phyloP scores from a whole-genome alignment of 352 stramenopile species.

The Halophytophthora batemanensis region DNA sequence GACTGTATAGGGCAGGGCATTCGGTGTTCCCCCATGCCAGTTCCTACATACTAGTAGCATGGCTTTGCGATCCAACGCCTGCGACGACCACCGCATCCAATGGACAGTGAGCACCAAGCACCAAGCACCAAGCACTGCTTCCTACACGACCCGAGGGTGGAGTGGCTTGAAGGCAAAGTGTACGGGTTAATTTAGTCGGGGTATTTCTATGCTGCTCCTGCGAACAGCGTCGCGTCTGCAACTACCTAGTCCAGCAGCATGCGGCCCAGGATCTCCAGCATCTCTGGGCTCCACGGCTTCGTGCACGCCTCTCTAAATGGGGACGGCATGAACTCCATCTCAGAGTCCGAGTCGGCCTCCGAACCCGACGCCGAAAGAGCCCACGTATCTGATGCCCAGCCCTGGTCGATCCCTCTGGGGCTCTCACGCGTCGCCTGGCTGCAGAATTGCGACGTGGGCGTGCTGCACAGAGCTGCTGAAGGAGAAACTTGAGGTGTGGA shows the following conservation, averaged over 20 bases:
- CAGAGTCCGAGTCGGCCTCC: neutral
- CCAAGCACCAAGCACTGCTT: too few relatives aligned
- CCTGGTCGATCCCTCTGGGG: constrained; percentile 29
- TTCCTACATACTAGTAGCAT: too few relatives aligned
- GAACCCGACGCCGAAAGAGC: neutral
- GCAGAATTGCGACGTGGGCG: constrained; percentile 20
- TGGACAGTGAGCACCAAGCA: too few relatives aligned
- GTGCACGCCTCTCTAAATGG: constrained; percentile 28
- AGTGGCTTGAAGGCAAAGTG: neutral
- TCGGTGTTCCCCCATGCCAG: too few relatives aligned
- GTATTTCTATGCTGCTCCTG: neutral
- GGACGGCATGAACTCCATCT: constrained; percentile 8
- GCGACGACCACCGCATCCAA: too few relatives aligned
- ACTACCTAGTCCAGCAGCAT: constrained; percentile 32
- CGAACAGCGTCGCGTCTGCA: neutral
- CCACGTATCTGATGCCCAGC: constrained; percentile 22
- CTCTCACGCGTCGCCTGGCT: constrained; percentile 18
- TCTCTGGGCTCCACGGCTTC: constrained; percentile 34
- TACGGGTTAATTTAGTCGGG: constrained; percentile 18
- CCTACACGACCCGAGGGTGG: too few relatives aligned
- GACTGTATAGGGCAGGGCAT: too few relatives aligned
- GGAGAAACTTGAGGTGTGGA: constrained; percentile 5
- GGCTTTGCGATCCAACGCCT: too few relatives aligned
- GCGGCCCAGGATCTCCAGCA: constrained; percentile 35
- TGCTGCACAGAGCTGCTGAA: constrained; percentile 18